A percentile compares a stretch with the other conserved stretches of the same genome.
Evolutionary conservation across 2,329 filamentous ascomycete species (phyloP).

Genomic region (Mycocentrospora acerina): DNA sequence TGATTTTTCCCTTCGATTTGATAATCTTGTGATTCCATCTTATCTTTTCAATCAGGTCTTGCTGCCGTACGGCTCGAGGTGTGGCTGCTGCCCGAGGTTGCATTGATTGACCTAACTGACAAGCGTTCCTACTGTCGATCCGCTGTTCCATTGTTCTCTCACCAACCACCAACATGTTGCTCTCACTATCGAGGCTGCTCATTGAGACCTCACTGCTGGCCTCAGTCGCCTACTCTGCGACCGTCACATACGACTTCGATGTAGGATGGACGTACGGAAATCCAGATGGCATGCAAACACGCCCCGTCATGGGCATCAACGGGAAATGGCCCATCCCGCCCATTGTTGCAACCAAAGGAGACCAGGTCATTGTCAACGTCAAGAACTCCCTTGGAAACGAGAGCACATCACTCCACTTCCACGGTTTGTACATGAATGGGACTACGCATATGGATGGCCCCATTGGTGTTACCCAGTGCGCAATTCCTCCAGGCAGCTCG

Average conservation of each 20-base stretch:
- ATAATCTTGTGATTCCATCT: slow-evolving; percentile 20
- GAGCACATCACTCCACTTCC: slow-evolving; percentile 71
- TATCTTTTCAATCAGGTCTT: slow-evolving; percentile 25
- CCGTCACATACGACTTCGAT: slow-evolving; percentile 54
- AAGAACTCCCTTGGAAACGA: slow-evolving; percentile 66
- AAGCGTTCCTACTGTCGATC: background rate
- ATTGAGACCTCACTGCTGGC: slow-evolving; percentile 35
- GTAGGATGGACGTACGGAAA: slow-evolving; percentile 58
- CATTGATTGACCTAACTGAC: no score
- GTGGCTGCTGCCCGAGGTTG: no score
- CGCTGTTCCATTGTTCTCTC: slow-evolving; percentile 1
- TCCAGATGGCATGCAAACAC: slow-evolving; percentile 54
- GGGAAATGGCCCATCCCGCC: slow-evolving; percentile 72
- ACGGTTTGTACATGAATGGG: slow-evolving; percentile 76
- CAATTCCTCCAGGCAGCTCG: slow-evolving; percentile 61
- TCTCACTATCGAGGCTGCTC: slow-evolving; percentile 48
- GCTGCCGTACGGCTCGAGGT: no score
- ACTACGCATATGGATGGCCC: slow-evolving; percentile 75
- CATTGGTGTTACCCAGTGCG: slow-evolving; percentile 59
- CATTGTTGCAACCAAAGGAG: slow-evolving; percentile 72
- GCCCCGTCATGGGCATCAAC: slow-evolving; percentile 69
- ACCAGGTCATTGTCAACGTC: slow-evolving; percentile 69
- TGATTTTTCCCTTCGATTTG: slow-evolving; percentile 22
- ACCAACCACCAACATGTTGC: slow-evolving; percentile 40
- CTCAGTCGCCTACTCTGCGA: slow-evolving; percentile 26